Base-by-base conservation (phyloP, 1,139 yeast genomes). In the Blastobotrys apis region DNA sequence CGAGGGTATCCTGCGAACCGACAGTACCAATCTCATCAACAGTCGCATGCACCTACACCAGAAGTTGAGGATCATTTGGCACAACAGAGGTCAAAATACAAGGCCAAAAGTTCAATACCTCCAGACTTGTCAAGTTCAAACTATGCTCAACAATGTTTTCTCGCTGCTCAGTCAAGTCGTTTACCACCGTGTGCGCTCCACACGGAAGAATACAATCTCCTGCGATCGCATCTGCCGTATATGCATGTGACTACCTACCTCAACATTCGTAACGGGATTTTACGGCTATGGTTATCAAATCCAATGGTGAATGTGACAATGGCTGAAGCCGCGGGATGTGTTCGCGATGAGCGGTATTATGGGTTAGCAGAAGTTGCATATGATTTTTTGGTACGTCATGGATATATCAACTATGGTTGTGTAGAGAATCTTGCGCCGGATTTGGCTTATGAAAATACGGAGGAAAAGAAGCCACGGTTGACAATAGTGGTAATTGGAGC, bases 291-390 rank as follows among this genome's bases (percentile, higher is more conserved):
- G 74, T 55, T 68, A 3, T 64, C 68, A 21, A 69, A 70, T 49
- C 74, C 74, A 19, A 59, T 65, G 32, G 68, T 69, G 1, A 60
- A 62, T 33, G 74, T 70, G 15, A 67, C 72, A 1, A 54, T 62
- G 37, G 58, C 63, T 8, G 74, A 70, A 49, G 74, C 74, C 1
- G 71, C 69, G 0, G 73, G 74, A 2, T 68, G 73, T 48, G 69
- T 66, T 12, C 59, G 66, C 19, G 69, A 68, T 25, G 69, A 65
- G 27, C 59, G 71, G 9, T 68, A 57, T 49, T 68, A 64, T 43
- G 63, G 60, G 5, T 54, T 70, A 23, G 73, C 73, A 0, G 73
- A 66, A 44, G 67, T 67, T 23, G 72, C 73, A 3, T 70, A 60
- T 47, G 73, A 69, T 47, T 68, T 68, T 63, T 59, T 70, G 6